Percentiles rank a stretch among this genome's conserved stretches.
Evolutionary conservation across 108 stramenopile species (phyloP).

Genomic region (Nitzschia inconspicua): DNA sequence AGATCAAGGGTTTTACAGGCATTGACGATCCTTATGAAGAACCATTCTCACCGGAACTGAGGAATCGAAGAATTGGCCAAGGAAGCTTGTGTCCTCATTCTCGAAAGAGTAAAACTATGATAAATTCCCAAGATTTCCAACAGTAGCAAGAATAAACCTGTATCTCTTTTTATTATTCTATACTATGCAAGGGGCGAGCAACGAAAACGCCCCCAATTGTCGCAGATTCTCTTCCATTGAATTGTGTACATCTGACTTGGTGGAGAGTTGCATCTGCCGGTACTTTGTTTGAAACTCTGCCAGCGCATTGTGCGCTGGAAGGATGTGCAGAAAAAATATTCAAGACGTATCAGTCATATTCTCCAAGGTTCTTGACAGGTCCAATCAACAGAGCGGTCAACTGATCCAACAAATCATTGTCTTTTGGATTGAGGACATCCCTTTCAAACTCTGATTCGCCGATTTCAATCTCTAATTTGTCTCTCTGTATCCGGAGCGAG

Average conservation of each 20-base stretch:
- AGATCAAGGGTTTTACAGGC: constrained; percentile 90
- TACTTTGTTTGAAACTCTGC: too few species aligned
- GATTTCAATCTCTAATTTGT: constrained; percentile 29
- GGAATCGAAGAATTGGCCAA: constrained; percentile 35
- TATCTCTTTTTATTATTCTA: too few species aligned
- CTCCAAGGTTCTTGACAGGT: constrained; percentile 37
- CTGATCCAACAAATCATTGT: constrained; percentile 31
- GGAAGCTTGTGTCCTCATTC: constrained; percentile 18
- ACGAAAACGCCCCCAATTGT: too few species aligned
- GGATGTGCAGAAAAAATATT: too few species aligned
- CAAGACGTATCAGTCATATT: constrained; percentile 1
- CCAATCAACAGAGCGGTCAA: constrained; percentile 29
- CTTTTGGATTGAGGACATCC: constrained; percentile 12
- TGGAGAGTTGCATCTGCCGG: too few species aligned
- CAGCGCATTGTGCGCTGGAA: too few species aligned
- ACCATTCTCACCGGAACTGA: constrained; percentile 67
- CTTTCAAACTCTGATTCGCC: constrained; percentile 20
- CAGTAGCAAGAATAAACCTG: too few species aligned
- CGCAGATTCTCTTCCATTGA: too few species aligned
- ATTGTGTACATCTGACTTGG: too few species aligned
- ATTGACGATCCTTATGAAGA: constrained; percentile 90
- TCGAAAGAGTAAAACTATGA: constrained; percentile 19
- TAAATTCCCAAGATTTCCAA: too few species aligned
- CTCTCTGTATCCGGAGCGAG: constrained; percentile 21
- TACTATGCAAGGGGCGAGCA: too few species aligned